phyloP scores from a whole-genome alignment of 805 yeast genomes.

The Wickerhamiella australiensis region DNA sequence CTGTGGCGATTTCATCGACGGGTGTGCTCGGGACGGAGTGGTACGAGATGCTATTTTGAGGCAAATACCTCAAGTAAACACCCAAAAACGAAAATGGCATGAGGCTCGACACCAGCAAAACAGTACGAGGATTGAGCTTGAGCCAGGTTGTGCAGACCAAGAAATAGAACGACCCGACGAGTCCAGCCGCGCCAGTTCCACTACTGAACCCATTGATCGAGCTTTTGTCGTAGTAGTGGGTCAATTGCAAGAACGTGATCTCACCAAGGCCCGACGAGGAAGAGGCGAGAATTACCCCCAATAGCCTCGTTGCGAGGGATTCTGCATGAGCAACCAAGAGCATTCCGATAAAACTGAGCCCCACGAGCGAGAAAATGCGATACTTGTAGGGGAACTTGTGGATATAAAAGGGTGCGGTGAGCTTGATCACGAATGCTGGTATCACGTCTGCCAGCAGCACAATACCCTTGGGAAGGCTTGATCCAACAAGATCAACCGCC shows the following conservation, averaged over 20 bases:
- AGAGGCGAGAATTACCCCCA: constrained; percentile 73
- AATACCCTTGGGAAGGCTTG: constrained; percentile 67
- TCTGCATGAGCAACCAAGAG: constrained; percentile 41
- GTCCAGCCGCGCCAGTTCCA: constrained; percentile 95
- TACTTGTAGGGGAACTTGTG: constrained; percentile 48
- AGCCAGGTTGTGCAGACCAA: constrained; percentile 61
- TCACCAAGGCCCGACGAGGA: constrained; percentile 85
- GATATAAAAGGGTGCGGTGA: constrained; percentile 66
- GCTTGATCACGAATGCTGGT: constrained; percentile 65
- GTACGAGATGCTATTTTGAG: not conserved
- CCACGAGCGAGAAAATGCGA: constrained; percentile 45
- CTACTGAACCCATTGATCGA: constrained; percentile 79
- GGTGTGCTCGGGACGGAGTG: not conserved
- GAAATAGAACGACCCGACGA: constrained; percentile 60
- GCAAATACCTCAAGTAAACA: constrained; percentile 19
- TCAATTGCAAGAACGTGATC: constrained; percentile 71
- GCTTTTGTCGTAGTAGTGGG: constrained; percentile 55
- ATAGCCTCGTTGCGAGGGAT: constrained; percentile 33
- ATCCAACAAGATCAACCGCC: constrained; percentile 83
- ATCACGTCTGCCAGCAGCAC: constrained; percentile 77
- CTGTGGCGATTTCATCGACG: constrained; percentile 7
- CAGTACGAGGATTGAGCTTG: constrained; percentile 39
- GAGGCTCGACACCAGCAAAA: constrained; percentile 46
- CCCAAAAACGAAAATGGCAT: constrained; percentile 27
- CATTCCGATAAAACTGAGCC: constrained; percentile 64